Base-by-base conservation (phyloP, 208 protist species). In the Leishmania gerbilli region DNA sequence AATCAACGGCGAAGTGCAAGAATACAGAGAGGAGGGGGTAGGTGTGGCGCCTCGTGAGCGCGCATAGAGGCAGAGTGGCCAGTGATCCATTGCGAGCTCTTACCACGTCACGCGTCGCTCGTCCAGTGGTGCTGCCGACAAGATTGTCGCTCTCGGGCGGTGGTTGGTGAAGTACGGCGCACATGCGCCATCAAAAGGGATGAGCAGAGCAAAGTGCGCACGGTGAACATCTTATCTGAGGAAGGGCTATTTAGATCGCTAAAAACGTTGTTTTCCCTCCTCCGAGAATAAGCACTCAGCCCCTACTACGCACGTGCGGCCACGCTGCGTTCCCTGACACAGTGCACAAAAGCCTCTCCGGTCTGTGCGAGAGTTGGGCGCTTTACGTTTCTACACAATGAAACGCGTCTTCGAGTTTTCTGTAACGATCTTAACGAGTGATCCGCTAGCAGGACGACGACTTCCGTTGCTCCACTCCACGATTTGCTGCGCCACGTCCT, bases 401-500 rank as follows among this genome's bases (percentile, higher is more conserved):
- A 83, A 87, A 37, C 47, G 51, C 9, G 83, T 89, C 19, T 79
- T 55, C 21, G 82, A 55, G 1, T 37, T 13, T 45, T 81, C 51
- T 6, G 87, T 90, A 4, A 81, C 37, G 34, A 88, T 69, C 17
- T 49, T 75, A 5, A 88, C 87, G 42, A 94, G 80, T 4, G 91
- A 87, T 4, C 91, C 91, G n/a, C 76, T 87, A 8, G 64, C 11
- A 21, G 91, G 91, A 15, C 80, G 79, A 24, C 68, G 60, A 1
- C 21, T 49, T 19, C 79, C 84, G 3, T 90, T 71, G 45, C 84
- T 84, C 93, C 93, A 96, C 65, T 85, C 71, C 17, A 87, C 53
- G 4, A 96, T 74, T 53, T 90, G 64, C 34, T 78, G 45, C 0
- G 90, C 83, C 9, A 92, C 79, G 21, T 72, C 76, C 5, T 81